A percentile compares a stretch with the other conserved stretches of the same genome.
These are phyloP conservation scores for Apophysomyces elegans DNA, from an alignment of 371 early-diverging fungal genomes.

Conservation along the genomic window DNA sequence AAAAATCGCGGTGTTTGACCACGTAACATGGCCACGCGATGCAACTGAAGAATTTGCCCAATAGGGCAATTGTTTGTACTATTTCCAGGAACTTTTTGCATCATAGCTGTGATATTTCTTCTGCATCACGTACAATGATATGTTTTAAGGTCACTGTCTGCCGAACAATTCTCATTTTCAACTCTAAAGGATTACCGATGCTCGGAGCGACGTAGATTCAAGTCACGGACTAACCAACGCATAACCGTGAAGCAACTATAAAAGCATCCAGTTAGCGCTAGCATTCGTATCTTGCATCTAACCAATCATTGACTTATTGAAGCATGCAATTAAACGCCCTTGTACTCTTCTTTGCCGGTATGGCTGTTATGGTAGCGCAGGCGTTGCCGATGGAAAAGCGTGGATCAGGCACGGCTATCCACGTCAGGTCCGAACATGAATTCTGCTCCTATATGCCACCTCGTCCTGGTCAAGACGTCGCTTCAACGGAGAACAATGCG, in stretches of 20 bases:
- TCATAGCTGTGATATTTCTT: no score
- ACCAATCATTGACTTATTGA: not conserved
- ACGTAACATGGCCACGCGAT: no score
- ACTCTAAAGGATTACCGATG: not conserved
- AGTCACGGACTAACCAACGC: not conserved
- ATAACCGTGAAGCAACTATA: not conserved
- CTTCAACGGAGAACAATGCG: constrained; percentile 43
- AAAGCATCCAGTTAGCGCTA: not conserved
- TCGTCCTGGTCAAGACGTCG: constrained; percentile 38
- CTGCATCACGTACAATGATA: no score
- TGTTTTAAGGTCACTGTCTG: no score
- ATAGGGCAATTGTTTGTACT: no score
- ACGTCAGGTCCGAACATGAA: constrained; percentile 28
- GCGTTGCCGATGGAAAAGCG: constrained; percentile 16
- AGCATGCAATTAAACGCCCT: not conserved
- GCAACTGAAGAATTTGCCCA: no score
- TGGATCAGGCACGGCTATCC: constrained; percentile 24
- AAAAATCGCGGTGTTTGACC: no score
- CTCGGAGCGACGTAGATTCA: not conserved
- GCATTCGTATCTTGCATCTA: not conserved
- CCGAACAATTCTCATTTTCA: no score
- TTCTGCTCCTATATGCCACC: constrained; percentile 54
- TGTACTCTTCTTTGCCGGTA: not conserved
- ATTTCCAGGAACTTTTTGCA: no score
- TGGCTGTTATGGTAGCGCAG: not conserved